Evolutionary conservation across 306 rosid genomes (phyloP).

Genomic region (Vigna trinervia): DNA sequence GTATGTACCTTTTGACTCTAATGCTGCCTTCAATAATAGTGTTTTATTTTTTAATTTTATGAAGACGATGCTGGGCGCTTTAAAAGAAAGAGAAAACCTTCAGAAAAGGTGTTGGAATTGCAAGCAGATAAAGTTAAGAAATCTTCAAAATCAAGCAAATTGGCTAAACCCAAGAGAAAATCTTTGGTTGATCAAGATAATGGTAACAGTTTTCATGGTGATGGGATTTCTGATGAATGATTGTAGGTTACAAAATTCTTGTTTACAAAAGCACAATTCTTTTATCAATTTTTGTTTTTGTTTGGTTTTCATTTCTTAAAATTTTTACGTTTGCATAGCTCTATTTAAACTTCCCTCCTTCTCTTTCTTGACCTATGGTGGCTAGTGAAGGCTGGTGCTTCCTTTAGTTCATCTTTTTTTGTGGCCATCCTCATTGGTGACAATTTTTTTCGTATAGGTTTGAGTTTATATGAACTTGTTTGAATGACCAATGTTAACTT

Average conservation of each 20-base stretch:
- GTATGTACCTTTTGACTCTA: neutral
- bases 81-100: slow-evolving; percentile 81
- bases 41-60: neutral
- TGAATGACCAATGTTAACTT: neutral
- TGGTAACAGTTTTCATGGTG: slow-evolving; percentile 59
- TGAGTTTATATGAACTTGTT: neutral
- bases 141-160: slow-evolving; percentile 67
- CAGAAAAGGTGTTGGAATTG: slow-evolving; percentile 84
- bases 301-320: neutral
- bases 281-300: neutral
- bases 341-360: neutral
- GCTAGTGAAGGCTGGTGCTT: neutral
- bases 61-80: slow-evolving; percentile 67
- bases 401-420: neutral
- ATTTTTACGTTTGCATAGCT: neutral
- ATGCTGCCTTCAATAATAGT: neutral
- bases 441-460: neutral
- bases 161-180: slow-evolving; percentile 56
- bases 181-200: slow-evolving; percentile 57
- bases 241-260: slow-evolving; percentile 19
- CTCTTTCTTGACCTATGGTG: neutral
- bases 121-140: slow-evolving; percentile 83
- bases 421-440: neutral
- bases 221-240: slow-evolving; percentile 61
- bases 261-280: slow-evolving; percentile 3